Evolutionary conservation across 73 alveolate species (phyloP).

Genomic region (Tetrahymena borealis): DNA sequence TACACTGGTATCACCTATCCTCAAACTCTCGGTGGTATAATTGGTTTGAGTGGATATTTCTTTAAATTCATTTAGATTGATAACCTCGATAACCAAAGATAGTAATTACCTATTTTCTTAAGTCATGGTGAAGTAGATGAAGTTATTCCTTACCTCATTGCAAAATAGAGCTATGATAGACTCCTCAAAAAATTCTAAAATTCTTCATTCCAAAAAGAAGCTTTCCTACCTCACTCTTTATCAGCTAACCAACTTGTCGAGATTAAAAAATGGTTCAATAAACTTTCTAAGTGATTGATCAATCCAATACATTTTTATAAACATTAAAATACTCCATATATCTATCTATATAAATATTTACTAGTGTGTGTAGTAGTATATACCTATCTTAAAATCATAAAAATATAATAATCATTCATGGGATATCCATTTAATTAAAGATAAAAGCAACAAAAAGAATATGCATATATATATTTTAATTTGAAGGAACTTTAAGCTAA

Average conservation of each 20-base stretch:
- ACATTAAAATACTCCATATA: too few relatives aligned
- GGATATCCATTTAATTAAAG: too few relatives aligned
- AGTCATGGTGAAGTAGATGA: conserved; percentile 41
- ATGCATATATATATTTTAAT: too few relatives aligned
- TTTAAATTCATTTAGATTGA: conserved; percentile 21
- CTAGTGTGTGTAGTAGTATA: too few relatives aligned
- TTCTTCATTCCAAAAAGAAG: not conserved
- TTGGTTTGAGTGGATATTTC: not conserved
- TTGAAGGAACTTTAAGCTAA: too few relatives aligned
- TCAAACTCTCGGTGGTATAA: not conserved
- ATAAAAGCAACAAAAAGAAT: too few relatives aligned
- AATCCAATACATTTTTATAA: too few relatives aligned
- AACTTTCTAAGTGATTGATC: not conserved
- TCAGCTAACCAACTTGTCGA: not conserved
- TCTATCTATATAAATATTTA: too few relatives aligned
- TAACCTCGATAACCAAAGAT: not conserved
- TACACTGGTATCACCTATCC: conserved; percentile 9
- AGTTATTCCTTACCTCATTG: conserved; percentile 15
- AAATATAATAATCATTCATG: too few relatives aligned
- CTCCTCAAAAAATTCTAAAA: not conserved
- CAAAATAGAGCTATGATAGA: not conserved
- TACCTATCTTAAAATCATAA: too few relatives aligned
- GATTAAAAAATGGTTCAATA: not conserved
- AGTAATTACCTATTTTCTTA: conserved; percentile 19
- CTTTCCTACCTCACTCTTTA: not conserved